These are phyloP conservation scores for Pugionium cornutum DNA, from an alignment of 345 rosid species.

Conservation along the genomic window DNA sequence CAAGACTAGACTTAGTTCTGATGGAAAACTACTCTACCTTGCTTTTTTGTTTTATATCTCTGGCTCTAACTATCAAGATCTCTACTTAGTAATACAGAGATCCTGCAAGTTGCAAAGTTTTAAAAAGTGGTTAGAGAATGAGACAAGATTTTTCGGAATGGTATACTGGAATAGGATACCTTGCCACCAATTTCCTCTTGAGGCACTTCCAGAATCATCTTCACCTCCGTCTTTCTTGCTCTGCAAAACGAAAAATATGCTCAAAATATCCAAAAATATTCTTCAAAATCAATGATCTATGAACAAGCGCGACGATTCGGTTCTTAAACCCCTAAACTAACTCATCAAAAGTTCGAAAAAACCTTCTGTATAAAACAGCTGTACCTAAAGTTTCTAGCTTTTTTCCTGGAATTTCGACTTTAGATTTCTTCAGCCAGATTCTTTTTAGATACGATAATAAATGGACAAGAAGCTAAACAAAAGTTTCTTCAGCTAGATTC, in stretches of 20 bases:
- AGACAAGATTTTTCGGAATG: background rate
- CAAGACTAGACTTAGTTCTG: no score
- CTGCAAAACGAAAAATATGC: slow-evolving; percentile 36
- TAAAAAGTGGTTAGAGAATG: slow-evolving; percentile 21
- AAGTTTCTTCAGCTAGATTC: background rate
- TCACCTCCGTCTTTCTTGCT: slow-evolving; percentile 62
- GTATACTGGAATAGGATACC: slow-evolving; percentile 43
- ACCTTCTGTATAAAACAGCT: background rate
- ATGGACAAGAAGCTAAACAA: no score
- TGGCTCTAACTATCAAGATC: slow-evolving; percentile 18
- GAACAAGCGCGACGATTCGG: background rate
- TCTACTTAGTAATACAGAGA: slow-evolving; percentile 40
- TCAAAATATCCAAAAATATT: background rate
- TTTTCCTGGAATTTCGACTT: background rate
- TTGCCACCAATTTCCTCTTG: slow-evolving; percentile 98
- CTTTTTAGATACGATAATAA: no score
- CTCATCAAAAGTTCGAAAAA: background rate
- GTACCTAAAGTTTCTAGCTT: background rate
- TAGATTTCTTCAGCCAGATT: no score
- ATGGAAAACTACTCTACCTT: slow-evolving; percentile 13
- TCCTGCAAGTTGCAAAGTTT: slow-evolving; percentile 20
- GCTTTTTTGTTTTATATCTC: slow-evolving; percentile 15
- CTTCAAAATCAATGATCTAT: background rate
- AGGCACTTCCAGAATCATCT: slow-evolving; percentile 78
- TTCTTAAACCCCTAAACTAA: background rate